Evolutionary conservation across 306 rosid genomes (phyloP).

Genomic region (Parietaria judaica): DNA sequence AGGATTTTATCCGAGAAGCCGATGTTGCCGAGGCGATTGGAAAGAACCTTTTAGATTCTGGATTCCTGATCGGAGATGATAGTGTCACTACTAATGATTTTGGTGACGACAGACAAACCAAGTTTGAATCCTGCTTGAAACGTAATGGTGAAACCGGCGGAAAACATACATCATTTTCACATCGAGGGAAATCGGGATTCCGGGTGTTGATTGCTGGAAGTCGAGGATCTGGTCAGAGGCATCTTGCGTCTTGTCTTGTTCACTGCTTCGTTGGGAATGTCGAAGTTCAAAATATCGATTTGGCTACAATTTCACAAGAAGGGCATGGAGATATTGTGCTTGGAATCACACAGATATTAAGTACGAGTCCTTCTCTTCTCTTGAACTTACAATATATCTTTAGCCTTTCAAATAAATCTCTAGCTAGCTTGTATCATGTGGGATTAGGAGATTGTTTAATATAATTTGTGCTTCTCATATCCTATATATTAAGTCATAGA

Average conservation of each 20-base stretch:
- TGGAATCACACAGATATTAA: constrained; percentile 72
- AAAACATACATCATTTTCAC: constrained; percentile 28
- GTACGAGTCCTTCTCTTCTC: constrained; percentile 36
- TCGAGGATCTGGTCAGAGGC: constrained; percentile 82
- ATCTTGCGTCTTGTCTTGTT: constrained; percentile 91
- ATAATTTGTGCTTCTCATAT: too few relatives aligned
- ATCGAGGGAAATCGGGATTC: constrained; percentile 48
- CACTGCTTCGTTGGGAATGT: constrained; percentile 69
- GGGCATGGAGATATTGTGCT: constrained; percentile 81
- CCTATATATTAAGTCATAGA: too few relatives aligned
- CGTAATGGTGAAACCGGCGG: constrained; percentile 28
- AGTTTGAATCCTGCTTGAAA: constrained; percentile 25
- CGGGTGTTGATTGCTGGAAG: constrained; percentile 71
- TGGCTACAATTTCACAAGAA: constrained; percentile 91
- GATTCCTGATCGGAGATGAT: constrained; percentile 47
- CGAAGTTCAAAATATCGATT: constrained; percentile 75
- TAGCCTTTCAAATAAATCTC: too few relatives aligned
- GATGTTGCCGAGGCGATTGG: constrained; percentile 49
- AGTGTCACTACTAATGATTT: constrained; percentile 27
- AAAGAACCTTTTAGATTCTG: constrained; percentile 49
- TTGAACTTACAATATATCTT: constrained; percentile 15
- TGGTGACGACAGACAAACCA: constrained; percentile 17
- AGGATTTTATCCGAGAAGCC: constrained; percentile 52
- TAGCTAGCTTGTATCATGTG: too few relatives aligned
- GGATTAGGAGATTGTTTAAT: too few relatives aligned